Conservation (phyloP, 805 yeast genomes). For the Vanderwaltozyma tropicalis region DNA sequence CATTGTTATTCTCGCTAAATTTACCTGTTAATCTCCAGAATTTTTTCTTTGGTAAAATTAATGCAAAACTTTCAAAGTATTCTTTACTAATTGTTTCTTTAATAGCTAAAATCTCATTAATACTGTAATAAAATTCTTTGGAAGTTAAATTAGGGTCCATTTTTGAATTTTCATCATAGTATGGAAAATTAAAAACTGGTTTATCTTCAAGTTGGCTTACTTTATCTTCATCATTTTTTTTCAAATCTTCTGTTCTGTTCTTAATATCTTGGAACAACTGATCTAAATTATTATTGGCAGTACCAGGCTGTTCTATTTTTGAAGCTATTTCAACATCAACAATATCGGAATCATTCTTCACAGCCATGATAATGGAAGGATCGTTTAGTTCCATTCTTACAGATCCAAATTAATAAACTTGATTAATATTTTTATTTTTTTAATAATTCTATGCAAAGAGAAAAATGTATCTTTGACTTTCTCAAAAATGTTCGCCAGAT, state of each 20-base stretch:
- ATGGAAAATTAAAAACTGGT: neutral
- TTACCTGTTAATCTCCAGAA: conserved; percentile 39
- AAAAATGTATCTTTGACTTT: no score
- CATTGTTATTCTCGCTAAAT: conserved; percentile 11
- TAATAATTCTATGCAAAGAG: no score
- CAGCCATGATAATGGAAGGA: conserved; percentile 13
- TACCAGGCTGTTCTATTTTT: neutral
- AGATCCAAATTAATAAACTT: no score
- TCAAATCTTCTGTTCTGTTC: neutral
- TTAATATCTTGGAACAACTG: conserved; percentile 3
- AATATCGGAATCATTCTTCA: neutral
- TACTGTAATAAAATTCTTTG: conserved; percentile 18
- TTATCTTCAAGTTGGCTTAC: neutral
- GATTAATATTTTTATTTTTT: no score
- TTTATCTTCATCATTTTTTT: neutral
- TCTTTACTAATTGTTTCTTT: conserved; percentile 19
- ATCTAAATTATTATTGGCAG: conserved; percentile 1
- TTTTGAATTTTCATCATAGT: conserved; percentile 15
- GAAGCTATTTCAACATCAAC: no score
- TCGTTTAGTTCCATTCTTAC: conserved; percentile 14
- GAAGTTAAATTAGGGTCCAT: conserved; percentile 5
- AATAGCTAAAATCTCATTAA: conserved; percentile 18
- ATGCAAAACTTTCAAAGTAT: conserved; percentile 26
- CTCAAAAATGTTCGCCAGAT: no score
- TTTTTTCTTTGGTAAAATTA: conserved; percentile 35